A percentile compares a stretch with the other conserved stretches of the same genome.
These are phyloP conservation scores for Selaginella moellendorffii DNA, from an alignment of 75 land plant genomes.

Conservation along the genomic window DNA sequence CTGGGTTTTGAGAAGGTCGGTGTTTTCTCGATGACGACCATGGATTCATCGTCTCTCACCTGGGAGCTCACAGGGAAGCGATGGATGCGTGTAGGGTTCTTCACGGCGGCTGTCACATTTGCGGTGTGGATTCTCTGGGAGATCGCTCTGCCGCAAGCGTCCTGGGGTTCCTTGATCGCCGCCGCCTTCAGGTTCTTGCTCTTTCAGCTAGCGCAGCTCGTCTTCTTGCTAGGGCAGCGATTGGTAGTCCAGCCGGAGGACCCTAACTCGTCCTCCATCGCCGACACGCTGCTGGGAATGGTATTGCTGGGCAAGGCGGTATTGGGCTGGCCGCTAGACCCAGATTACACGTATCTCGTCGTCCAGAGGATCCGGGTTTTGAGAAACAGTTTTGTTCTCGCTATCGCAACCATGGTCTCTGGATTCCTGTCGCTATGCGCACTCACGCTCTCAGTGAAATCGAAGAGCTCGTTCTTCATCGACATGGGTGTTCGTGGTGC, in stretches of 20 bases:
- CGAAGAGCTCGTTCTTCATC: background rate
- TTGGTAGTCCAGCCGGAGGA: slow-evolving; percentile 16
- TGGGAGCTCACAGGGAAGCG: slow-evolving; percentile 18
- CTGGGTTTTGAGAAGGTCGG: too few relatives aligned
- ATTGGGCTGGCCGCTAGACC: slow-evolving; percentile 8
- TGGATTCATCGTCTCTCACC: slow-evolving; percentile 3
- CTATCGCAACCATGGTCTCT: slow-evolving; percentile 7
- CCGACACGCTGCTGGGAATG: slow-evolving; percentile 19
- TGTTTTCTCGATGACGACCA: too few relatives aligned
- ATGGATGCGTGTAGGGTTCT: slow-evolving; percentile 18
- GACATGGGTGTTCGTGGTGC: slow-evolving; percentile 31
- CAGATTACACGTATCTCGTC: slow-evolving; percentile 7
- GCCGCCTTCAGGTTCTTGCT: slow-evolving; percentile 8
- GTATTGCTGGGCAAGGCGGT: slow-evolving; percentile 6
- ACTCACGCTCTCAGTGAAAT: background rate
- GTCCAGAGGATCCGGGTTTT: slow-evolving; percentile 10
- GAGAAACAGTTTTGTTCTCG: slow-evolving; percentile 7
- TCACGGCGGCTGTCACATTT: slow-evolving; percentile 10
- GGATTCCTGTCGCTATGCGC: slow-evolving; percentile 18
- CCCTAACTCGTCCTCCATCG: slow-evolving; percentile 4
- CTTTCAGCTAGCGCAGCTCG: slow-evolving; percentile 11
- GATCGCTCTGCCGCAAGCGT: slow-evolving; percentile 1
- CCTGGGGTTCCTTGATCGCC: slow-evolving; percentile 5
- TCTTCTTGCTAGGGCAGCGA: slow-evolving; percentile 17
- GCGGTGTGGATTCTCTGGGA: slow-evolving; percentile 18